These are phyloP conservation scores for Penicillium argentinense DNA, from an alignment of 495 filamentous ascomycete species.

Conservation along the genomic window DNA sequence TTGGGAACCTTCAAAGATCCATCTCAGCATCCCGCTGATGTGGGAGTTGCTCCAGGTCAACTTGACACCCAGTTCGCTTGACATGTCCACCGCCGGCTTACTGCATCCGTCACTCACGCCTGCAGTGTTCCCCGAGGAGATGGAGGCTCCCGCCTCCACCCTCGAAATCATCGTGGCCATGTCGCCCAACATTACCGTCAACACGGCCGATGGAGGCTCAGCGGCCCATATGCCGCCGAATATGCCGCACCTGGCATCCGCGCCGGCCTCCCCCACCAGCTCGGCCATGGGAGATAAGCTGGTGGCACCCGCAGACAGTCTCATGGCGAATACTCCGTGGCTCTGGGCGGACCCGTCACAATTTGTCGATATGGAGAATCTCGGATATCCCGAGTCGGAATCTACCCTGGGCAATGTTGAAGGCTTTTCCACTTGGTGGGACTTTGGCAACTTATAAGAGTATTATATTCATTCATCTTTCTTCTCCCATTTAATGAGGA, in stretches of 20 bases:
- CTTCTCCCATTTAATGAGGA: slow-evolving; percentile 16
- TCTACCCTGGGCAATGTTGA: slow-evolving; percentile 33
- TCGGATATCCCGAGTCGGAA: slow-evolving; percentile 37
- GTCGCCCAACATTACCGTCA: slow-evolving; percentile 44
- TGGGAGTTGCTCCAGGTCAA: slow-evolving; percentile 48
- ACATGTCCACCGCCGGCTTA: slow-evolving; percentile 29
- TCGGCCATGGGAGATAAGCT: slow-evolving; percentile 27
- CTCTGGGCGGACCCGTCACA: slow-evolving; percentile 45
- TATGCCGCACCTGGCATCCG: slow-evolving; percentile 21
- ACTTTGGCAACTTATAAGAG: slow-evolving; percentile 42
- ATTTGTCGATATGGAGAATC: slow-evolving; percentile 40
- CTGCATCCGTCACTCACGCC: slow-evolving; percentile 35
- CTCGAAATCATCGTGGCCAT: slow-evolving; percentile 47
- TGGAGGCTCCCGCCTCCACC: slow-evolving; percentile 27
- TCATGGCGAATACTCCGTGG: slow-evolving; percentile 49
- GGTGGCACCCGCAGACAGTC: slow-evolving; percentile 42
- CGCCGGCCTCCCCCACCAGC: slow-evolving; percentile 23
- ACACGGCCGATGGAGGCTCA: slow-evolving; percentile 44
- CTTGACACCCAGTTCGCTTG: slow-evolving; percentile 24
- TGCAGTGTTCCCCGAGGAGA: slow-evolving; percentile 23
- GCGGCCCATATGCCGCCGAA: slow-evolving; percentile 38
- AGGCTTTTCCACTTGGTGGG: slow-evolving; percentile 46
- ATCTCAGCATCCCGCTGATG: slow-evolving; percentile 52
- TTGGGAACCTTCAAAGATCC: slow-evolving; percentile 47
- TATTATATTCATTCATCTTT: slow-evolving; percentile 28